Conservation (phyloP, 2,329 filamentous ascomycete genomes). For the Aspergillus transmontanensis region DNA sequence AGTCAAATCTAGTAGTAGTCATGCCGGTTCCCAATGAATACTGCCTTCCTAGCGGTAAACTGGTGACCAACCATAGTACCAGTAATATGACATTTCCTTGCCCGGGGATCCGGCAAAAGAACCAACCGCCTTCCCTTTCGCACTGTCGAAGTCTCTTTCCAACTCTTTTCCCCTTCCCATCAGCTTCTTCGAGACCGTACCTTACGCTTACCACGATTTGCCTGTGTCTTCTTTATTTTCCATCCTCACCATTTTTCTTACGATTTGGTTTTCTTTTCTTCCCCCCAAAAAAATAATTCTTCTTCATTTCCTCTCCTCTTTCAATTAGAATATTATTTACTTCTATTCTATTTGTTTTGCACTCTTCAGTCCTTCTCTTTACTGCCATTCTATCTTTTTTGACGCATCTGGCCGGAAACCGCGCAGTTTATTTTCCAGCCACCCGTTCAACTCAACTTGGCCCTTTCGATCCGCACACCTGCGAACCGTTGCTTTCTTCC, state of each 20-base stretch:
- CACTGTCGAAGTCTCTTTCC: conserved; percentile 22
- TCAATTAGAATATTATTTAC: conserved; percentile 14
- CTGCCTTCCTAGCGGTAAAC: not conserved
- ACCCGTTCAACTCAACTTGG: conserved; percentile 23
- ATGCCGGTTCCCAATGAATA: not conserved
- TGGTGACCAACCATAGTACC: conserved; percentile 10
- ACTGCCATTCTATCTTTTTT: conserved; percentile 12
- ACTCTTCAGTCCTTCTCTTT: conserved; percentile 18
- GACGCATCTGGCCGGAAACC: conserved; percentile 26
- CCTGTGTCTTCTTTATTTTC: conserved; percentile 21
- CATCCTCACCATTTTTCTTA: conserved; percentile 20
- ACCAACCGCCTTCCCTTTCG: conserved; percentile 6
- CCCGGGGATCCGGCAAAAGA: conserved; percentile 11
- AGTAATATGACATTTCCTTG: conserved; percentile 14
- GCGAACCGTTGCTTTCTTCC: conserved; percentile 28
- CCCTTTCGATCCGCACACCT: conserved; percentile 37
- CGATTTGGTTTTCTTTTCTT: conserved; percentile 19
- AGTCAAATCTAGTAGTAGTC: not conserved
- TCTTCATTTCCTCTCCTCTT: conserved; percentile 19
- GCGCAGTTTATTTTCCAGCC: conserved; percentile 39
- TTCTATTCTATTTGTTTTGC: conserved; percentile 17
- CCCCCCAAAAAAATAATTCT: conserved; percentile 15
- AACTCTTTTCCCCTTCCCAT: conserved; percentile 15
- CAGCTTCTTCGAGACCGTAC: conserved; percentile 9
- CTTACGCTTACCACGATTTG: conserved; percentile 10